Conservation (phyloP, 495 filamentous ascomycete species). For the Beverwykella pulmonaria region DNA sequence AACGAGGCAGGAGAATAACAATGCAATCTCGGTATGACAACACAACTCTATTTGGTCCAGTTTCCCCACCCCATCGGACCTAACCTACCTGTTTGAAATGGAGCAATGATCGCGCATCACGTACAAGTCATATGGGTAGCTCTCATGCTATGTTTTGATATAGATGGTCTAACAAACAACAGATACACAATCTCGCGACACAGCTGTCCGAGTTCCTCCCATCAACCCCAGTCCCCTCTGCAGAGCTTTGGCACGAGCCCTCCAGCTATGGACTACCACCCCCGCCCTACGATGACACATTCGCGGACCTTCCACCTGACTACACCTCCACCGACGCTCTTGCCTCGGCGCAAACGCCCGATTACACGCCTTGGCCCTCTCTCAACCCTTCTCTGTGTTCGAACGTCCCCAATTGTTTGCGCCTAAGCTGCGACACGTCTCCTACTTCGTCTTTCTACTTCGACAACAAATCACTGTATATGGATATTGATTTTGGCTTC, state of each 20-base stretch:
- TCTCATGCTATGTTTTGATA: neutral
- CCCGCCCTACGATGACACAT: slow-evolving; percentile 42
- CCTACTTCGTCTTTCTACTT: slow-evolving; percentile 32
- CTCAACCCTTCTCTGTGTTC: slow-evolving; percentile 35
- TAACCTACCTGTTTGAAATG: neutral
- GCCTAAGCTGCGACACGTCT: slow-evolving; percentile 31
- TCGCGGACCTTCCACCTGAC: slow-evolving; percentile 42
- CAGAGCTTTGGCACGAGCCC: slow-evolving; percentile 22
- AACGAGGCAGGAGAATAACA: slow-evolving; percentile 5
- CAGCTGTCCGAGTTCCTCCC: slow-evolving; percentile 27
- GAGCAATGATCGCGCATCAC: neutral
- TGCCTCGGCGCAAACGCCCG: slow-evolving; percentile 33
- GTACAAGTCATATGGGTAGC: neutral
- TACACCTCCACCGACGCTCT: slow-evolving; percentile 43
- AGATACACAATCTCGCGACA: slow-evolving; percentile 34
- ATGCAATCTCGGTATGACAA: slow-evolving; percentile 33
- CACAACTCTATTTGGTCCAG: slow-evolving; percentile 21
- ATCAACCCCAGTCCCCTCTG: slow-evolving; percentile 19
- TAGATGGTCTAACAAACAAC: slow-evolving; percentile 17
- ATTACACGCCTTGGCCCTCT: slow-evolving; percentile 32
- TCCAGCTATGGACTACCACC: slow-evolving; percentile 25
- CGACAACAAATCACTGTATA: slow-evolving; percentile 34
- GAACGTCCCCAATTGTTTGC: slow-evolving; percentile 32
- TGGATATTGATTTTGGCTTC: slow-evolving; percentile 32
- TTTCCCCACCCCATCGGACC: neutral